These are phyloP conservation scores for Cairneyella variabilis DNA, from an alignment of 495 filamentous ascomycete species.

Conservation along the genomic window DNA sequence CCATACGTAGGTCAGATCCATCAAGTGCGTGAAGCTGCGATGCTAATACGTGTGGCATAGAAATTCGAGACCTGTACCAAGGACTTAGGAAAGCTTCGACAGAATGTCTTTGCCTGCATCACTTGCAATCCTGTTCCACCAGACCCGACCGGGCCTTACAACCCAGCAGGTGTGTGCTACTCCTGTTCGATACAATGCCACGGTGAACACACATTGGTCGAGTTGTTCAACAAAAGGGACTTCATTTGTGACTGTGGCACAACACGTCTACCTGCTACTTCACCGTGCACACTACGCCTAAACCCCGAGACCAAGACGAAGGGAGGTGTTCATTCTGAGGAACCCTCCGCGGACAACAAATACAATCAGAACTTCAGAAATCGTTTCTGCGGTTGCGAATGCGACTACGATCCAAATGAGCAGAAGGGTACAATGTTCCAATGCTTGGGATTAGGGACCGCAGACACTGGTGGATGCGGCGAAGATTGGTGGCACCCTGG, in stretches of 20 bases:
- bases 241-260: conserved; percentile 98
- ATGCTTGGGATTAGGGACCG: conserved; percentile 74
- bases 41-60: conserved; percentile 37
- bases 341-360: conserved; percentile 66
- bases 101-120: conserved; percentile 82
- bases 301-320: conserved; percentile 70
- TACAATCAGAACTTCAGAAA: conserved; percentile 97
- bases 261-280: conserved; percentile 63
- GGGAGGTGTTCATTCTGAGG: conserved; percentile 70
- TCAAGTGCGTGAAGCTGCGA: conserved; percentile 3
- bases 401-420: conserved; percentile 77
- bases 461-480: conserved; percentile 73
- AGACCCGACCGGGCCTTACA: conserved; percentile 57
- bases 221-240: conserved; percentile 92
- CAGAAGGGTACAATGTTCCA: conserved; percentile 99
- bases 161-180: conserved; percentile 85
- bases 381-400: conserved; percentile 84
- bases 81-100: conserved; percentile 78
- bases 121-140: conserved; percentile 83
- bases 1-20: conserved; percentile 63
- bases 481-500: conserved; percentile 99
- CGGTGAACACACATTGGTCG: conserved; percentile 89
- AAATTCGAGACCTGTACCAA: conserved; percentile 92
- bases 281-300: conserved; percentile 73
- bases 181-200: conserved; percentile 96